Conservation (phyloP, 2,329 filamentous ascomycete species). For the Neofusicoccum umdonicola region DNA sequence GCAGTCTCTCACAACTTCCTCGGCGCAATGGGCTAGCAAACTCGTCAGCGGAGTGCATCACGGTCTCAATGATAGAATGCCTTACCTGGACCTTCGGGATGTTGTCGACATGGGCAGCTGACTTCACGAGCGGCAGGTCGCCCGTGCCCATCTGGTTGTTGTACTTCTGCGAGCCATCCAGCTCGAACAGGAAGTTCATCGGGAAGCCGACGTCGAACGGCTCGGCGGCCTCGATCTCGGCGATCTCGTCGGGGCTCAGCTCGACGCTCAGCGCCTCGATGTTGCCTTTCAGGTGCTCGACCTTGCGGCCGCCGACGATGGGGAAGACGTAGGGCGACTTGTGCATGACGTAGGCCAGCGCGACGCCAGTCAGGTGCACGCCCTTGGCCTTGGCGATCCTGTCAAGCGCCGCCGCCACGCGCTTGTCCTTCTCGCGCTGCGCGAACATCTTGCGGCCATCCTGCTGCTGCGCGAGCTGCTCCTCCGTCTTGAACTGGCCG, state of each 20-base stretch:
- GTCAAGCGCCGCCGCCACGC: conserved; percentile 58
- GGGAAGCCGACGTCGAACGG: conserved; percentile 69
- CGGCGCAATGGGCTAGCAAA: not conserved
- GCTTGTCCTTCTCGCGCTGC: conserved; percentile 48
- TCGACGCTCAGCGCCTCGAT: conserved; percentile 64
- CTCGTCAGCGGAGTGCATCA: not conserved
- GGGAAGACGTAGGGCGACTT: conserved; percentile 73
- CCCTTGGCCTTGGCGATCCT: conserved; percentile 52
- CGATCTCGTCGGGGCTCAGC: conserved; percentile 61
- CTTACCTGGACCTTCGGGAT: conserved; percentile 17
- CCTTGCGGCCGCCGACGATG: conserved; percentile 66
- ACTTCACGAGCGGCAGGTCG: conserved; percentile 29
- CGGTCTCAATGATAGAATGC: not conserved
- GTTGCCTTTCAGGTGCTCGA: conserved; percentile 68
- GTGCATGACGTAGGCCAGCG: conserved; percentile 70
- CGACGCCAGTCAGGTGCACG: conserved; percentile 57
- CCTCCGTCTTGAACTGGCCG: conserved; percentile 43
- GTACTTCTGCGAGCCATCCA: conserved; percentile 24
- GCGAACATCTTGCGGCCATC: conserved; percentile 41
- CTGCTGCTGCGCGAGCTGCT: conserved; percentile 33
- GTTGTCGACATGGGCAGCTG: conserved; percentile 28
- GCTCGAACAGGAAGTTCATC: conserved; percentile 51
- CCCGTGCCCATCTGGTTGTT: conserved; percentile 27
- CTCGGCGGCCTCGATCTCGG: conserved; percentile 62
- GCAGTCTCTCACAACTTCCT: not conserved